A percentile compares a stretch with the other conserved stretches of the same genome.
Evolutionary conservation across 2,329 filamentous ascomycete species (phyloP).

Genomic region (Pseudocercospora cruenta): DNA sequence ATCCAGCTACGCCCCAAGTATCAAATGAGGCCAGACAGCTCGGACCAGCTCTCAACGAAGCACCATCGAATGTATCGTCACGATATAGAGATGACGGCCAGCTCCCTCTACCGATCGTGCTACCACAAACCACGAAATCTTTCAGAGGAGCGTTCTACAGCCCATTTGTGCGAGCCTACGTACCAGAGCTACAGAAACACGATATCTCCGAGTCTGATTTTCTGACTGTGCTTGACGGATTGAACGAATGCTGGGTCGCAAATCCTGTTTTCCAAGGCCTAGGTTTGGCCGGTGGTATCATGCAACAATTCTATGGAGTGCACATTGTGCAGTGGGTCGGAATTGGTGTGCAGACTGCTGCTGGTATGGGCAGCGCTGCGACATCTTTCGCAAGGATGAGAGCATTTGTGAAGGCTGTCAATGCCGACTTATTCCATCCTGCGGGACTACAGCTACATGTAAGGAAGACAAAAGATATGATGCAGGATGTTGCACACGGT

Average conservation of each 20-base stretch:
- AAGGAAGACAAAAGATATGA: slow-evolving; percentile 15
- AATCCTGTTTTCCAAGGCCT: slow-evolving; percentile 33
- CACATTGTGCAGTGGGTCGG: slow-evolving; percentile 29
- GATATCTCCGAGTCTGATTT: slow-evolving; percentile 29
- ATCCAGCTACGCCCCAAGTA: neutral
- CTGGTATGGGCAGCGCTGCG: slow-evolving; percentile 18
- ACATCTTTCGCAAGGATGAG: slow-evolving; percentile 13
- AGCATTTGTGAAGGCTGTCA: slow-evolving; percentile 17
- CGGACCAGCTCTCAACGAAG: too few species aligned
- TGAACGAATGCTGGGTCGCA: slow-evolving; percentile 36
- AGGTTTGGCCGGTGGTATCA: slow-evolving; percentile 28
- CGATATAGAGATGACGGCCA: neutral
- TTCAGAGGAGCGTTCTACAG: slow-evolving; percentile 15
- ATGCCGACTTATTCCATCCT: slow-evolving; percentile 14
- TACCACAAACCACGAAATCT: slow-evolving; percentile 12
- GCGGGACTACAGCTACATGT: slow-evolving; percentile 7
- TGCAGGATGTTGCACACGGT: slow-evolving; percentile 12
- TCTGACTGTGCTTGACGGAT: slow-evolving; percentile 35
- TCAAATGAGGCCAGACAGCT: neutral
- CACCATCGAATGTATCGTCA: too few species aligned
- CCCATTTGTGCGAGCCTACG: slow-evolving; percentile 18
- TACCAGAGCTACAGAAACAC: slow-evolving; percentile 6
- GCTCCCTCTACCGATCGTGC: slow-evolving; percentile 6
- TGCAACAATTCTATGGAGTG: slow-evolving; percentile 29
- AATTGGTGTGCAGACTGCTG: slow-evolving; percentile 26